A percentile compares a stretch with the other conserved stretches of the same genome.
These are phyloP conservation scores for Ramaria sp. DNA, from an alignment of 768 basidiomycete species.

Conservation along the genomic window DNA sequence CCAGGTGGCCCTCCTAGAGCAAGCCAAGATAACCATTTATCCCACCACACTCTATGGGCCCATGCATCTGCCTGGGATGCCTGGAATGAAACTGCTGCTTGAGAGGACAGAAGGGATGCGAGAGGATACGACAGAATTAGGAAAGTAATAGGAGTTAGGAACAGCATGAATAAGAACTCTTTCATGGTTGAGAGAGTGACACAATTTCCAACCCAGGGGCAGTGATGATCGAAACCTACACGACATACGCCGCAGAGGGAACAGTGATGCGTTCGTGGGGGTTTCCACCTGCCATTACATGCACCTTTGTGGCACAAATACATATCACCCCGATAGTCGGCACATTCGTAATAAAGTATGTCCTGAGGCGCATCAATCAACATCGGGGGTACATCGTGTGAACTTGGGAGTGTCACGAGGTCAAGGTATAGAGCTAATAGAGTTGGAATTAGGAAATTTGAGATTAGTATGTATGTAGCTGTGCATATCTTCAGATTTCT, in stretches of 20 bases:
- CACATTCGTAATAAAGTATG: constrained; percentile 12
- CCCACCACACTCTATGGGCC: neutral
- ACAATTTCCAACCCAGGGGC: constrained; percentile 22
- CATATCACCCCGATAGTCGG: constrained; percentile 11
- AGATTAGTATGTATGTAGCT: neutral
- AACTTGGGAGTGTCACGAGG: neutral
- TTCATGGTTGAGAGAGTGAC: constrained; percentile 19
- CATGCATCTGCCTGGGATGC: neutral
- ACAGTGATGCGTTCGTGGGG: constrained; percentile 25
- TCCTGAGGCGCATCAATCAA: neutral
- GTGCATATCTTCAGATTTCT: neutral
- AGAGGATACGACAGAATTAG: constrained; percentile 9
- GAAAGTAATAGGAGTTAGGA: constrained; percentile 17
- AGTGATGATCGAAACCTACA: constrained; percentile 26
- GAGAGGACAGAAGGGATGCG: constrained; percentile 2
- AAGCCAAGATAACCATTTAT: neutral
- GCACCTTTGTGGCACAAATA: constrained; percentile 20
- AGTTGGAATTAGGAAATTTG: neutral
- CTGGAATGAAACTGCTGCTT: neutral
- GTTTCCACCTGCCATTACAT: constrained; percentile 24
- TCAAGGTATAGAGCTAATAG: neutral
- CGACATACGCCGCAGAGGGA: constrained; percentile 21
- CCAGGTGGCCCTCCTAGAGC: neutral
- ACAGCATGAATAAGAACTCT: constrained; percentile 18
- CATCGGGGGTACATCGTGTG: neutral